A percentile compares a stretch with the other conserved stretches of the same genome.
Evolutionary conservation across 2,329 filamentous ascomycete genomes (phyloP).

Genomic region (Pseudohalonectria lignicola): DNA sequence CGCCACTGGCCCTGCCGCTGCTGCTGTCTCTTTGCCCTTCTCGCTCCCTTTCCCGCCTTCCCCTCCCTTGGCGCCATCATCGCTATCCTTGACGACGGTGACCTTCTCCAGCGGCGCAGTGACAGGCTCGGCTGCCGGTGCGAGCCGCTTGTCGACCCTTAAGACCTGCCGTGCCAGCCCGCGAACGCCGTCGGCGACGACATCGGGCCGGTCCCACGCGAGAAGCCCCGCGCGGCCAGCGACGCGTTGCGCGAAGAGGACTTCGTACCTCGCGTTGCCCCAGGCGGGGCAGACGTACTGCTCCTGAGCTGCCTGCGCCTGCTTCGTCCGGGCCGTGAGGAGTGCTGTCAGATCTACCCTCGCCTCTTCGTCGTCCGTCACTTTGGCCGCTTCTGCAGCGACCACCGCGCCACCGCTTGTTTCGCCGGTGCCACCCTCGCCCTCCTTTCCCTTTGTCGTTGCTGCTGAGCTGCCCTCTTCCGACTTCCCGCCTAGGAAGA

Average conservation of each 20-base stretch:
- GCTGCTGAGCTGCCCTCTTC: not conserved
- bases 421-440: not conserved
- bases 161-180: constrained; percentile 28
- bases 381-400: not conserved
- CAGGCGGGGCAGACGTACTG: constrained; percentile 36
- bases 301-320: constrained; percentile 6
- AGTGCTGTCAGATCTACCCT: constrained; percentile 3
- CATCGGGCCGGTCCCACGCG: constrained; percentile 35
- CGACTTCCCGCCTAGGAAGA: constrained; percentile 28
- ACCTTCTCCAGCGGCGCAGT: constrained; percentile 22
- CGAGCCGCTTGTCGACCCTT: constrained; percentile 24
- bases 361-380: not conserved
- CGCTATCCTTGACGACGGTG: constrained; percentile 9
- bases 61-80: constrained; percentile 3
- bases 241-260: constrained; percentile 28
- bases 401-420: not conserved
- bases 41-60: not conserved
- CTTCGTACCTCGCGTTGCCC: constrained; percentile 30
- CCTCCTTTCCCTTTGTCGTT: not conserved
- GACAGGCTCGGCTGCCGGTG: constrained; percentile 10
- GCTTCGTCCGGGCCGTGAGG: constrained; percentile 2
- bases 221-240: constrained; percentile 30
- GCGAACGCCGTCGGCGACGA: constrained; percentile 29
- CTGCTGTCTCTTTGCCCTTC: not conserved
- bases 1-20: not conserved